Evolutionary conservation across 2,329 filamentous ascomycete genomes (phyloP).

Genomic region (Colletotrichum lindemuthianum): DNA sequence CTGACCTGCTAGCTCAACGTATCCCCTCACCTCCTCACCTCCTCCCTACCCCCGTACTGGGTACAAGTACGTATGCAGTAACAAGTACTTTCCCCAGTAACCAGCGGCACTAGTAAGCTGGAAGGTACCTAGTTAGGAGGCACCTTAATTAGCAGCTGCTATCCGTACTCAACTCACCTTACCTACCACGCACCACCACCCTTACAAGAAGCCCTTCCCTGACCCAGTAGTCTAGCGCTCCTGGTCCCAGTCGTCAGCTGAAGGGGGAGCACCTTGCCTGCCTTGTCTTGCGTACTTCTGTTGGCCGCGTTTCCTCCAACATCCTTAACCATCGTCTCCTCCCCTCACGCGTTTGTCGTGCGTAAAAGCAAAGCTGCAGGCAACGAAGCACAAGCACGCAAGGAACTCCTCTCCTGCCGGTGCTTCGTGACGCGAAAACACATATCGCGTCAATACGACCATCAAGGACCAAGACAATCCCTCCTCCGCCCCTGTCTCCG

Average conservation of each 20-base stretch:
- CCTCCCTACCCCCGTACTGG: neutral
- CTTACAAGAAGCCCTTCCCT: slow-evolving; percentile 16
- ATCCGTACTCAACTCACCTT: slow-evolving; percentile 25
- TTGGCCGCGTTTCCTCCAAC: slow-evolving; percentile 26
- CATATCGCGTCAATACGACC: slow-evolving; percentile 20
- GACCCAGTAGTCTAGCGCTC: slow-evolving; percentile 4
- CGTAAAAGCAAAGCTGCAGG: slow-evolving; percentile 12
- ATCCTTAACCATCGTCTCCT: slow-evolving; percentile 29
- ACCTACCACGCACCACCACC: slow-evolving; percentile 18
- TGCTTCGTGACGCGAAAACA: slow-evolving; percentile 18
- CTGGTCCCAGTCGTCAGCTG: slow-evolving; percentile 34
- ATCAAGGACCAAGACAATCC: slow-evolving; percentile 28
- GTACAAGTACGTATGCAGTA: no score
- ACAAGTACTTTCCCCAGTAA: no score
- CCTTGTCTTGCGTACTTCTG: slow-evolving; percentile 6
- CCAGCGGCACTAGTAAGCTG: no score
- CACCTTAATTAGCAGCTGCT: neutral
- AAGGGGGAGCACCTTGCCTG: slow-evolving; percentile 21
- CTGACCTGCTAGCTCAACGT: no score
- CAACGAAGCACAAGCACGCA: slow-evolving; percentile 13
- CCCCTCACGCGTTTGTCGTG: slow-evolving; percentile 12
- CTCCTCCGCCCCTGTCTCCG: slow-evolving; percentile 34
- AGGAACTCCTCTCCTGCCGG: slow-evolving; percentile 1
- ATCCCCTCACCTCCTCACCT: no score
- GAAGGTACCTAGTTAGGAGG: slow-evolving; percentile 3